Evolutionary conservation across 306 rosid species (phyloP), one percentile per base, ranked within the genome.

Genomic region (Trifolium fragiferum): DNA sequence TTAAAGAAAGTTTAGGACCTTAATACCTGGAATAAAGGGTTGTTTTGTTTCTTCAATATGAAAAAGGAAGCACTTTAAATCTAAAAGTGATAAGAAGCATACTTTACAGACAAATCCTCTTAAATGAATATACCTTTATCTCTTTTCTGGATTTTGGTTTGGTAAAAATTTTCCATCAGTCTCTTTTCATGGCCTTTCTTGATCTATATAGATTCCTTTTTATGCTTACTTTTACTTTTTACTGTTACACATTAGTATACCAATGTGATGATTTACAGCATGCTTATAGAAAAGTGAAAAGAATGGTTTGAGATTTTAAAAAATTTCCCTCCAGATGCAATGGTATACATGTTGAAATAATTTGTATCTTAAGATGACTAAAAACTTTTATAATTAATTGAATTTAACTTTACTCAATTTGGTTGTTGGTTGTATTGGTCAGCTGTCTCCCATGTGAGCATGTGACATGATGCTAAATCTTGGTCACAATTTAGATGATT

Each of bases 391-490:
- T 3, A 64, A 72, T 73, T 73, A 59, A 75, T 68, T 37, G 44
- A 21, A 30, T 65, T 51, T 46, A 46, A 40, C 33, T 7, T 41
- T 60, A 18, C 30, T 80, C 25, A 20, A 75, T 77, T 70, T 59
- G 32, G 33, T 40, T 44, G 62, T 80, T 15, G 50, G 61, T 12
- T 60, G 60, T 18, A 46, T 5, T 27, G 41, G 20, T 75, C 73
- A 43, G 33, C 55, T 76, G 74, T 58, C 70, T 76, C 75, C 73
- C 78, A 81, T 76, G 81, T 70, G 78, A 54, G 21, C 81, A 72
- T 59, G 70, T 81, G 78, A 47, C 59, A 66, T 58, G 81, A 64
- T 75, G 21, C 74, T 69, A 64, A 70, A 13, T n/a, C 32, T 51
- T 46, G 64, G 57, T 59, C 60, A 18, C 70, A 65, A 20, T 47